Conservation (phyloP, 2,329 filamentous ascomycete genomes). For the Akanthomyces uredinophilus region DNA sequence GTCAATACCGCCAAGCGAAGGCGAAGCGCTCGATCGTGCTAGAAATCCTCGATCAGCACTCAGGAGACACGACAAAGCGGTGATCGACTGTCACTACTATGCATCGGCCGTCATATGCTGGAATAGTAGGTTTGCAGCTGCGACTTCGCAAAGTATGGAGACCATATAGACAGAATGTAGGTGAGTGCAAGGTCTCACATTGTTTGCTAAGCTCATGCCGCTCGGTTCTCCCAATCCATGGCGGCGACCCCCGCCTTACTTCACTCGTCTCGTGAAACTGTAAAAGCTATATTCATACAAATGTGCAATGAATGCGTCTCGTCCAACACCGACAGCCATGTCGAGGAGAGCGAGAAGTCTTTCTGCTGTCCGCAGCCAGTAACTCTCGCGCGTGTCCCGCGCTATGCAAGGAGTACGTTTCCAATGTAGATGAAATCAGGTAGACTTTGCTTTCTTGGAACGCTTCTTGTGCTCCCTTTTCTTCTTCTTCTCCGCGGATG, state of each 20-base stretch:
- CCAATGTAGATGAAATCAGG: neutral
- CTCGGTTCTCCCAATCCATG: neutral
- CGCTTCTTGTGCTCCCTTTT: neutral
- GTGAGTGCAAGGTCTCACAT: neutral
- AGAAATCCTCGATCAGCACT: no score
- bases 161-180: no score
- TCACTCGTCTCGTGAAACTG: slow-evolving; percentile 4
- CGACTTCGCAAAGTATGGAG: no score
- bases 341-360: neutral
- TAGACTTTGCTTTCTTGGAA: neutral
- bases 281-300: neutral
- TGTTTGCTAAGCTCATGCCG: slow-evolving; percentile 6
- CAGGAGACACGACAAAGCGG: no score
- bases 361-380: neutral
- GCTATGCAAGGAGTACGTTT: neutral
- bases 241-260: neutral
- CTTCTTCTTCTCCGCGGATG: neutral
- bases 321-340: neutral
- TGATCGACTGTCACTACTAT: neutral
- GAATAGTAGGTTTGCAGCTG: neutral
- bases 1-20: no score
- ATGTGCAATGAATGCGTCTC: neutral
- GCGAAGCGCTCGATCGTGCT: no score
- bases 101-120: neutral
- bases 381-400: neutral